Conservation (phyloP, 2,329 filamentous ascomycete species). For the Gremmenia infestans region DNA sequence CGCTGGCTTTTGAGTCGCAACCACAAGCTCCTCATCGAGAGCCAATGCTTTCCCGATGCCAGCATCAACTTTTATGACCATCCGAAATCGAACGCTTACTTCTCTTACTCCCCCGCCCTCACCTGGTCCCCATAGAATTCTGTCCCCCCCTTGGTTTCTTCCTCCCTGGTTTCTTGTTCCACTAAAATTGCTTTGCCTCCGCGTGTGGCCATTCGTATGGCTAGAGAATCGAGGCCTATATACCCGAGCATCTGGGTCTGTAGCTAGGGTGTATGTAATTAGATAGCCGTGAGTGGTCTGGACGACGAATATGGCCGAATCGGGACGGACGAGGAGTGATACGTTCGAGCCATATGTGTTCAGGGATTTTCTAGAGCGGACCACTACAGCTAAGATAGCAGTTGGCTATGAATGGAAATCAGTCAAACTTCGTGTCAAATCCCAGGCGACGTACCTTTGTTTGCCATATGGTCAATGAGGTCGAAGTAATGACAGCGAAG, state of each 20-base stretch:
- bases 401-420: constrained; percentile 59
- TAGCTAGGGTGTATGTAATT: constrained; percentile 89
- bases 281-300: constrained; percentile 82
- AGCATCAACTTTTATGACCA: constrained; percentile 97
- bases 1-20: constrained; percentile 84
- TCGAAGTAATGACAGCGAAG: constrained; percentile 82
- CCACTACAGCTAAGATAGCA: constrained; percentile 77
- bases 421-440: background rate
- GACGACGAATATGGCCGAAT: constrained; percentile 86
- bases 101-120: constrained; percentile 81
- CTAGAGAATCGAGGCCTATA: constrained; percentile 78
- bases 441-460: constrained; percentile 61
- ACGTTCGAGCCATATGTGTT: constrained; percentile 80
- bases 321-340: constrained; percentile 79
- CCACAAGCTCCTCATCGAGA: constrained; percentile 85
- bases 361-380: constrained; percentile 76
- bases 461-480: constrained; percentile 92
- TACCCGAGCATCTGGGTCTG: constrained; percentile 74
- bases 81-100: constrained; percentile 85
- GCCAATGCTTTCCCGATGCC: constrained; percentile 85
- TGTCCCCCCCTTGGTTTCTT: constrained; percentile 42
- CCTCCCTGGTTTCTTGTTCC: constrained; percentile 42
- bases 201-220: constrained; percentile 57
- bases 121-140: constrained; percentile 68
- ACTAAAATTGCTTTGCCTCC: constrained; percentile 56